A percentile compares a stretch with the other conserved stretches of the same genome.
Conservation (phyloP, 2,329 filamentous ascomycete species). For the Tympanopsis confertula region DNA sequence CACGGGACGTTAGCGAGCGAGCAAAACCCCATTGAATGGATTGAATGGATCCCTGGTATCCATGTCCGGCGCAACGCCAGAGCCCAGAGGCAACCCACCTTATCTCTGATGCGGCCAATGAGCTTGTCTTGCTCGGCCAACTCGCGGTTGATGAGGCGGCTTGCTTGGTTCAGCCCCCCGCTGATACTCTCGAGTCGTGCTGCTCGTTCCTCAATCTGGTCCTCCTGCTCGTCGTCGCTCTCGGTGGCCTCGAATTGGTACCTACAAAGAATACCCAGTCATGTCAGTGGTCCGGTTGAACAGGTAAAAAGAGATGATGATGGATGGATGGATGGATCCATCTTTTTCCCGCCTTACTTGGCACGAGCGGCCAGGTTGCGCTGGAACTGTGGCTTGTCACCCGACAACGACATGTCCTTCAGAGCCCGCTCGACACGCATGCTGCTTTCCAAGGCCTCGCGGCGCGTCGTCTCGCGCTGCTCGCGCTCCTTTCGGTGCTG, state of each 20-base stretch:
- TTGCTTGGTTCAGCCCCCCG: conserved; percentile 60
- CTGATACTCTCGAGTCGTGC: conserved; percentile 49
- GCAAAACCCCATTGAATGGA: no score
- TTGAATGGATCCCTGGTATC: not conserved
- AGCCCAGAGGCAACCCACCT: no score
- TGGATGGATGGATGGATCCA: conserved; percentile 20
- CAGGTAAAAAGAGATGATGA: conserved; percentile 12
- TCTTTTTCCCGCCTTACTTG: conserved; percentile 17
- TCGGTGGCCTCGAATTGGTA: conserved; percentile 72
- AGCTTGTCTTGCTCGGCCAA: conserved; percentile 64
- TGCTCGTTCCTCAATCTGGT: conserved; percentile 58
- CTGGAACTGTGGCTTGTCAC: conserved; percentile 8
- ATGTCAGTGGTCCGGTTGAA: conserved; percentile 12
- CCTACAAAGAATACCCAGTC: conserved; percentile 52
- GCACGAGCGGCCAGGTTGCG: conserved; percentile 10
- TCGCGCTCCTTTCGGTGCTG: conserved; percentile 56
- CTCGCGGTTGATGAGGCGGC: conserved; percentile 63
- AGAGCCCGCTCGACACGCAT: conserved; percentile 41
- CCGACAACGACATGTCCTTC: conserved; percentile 20
- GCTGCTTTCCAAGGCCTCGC: conserved; percentile 36
- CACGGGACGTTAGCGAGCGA: not conserved
- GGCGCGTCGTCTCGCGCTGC: conserved; percentile 50
- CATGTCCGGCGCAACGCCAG: no score
- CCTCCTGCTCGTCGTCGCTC: conserved; percentile 43
- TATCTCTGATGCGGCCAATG: conserved; percentile 19